Base-by-base conservation (phyloP, 164 flowering plant species). In the Chimonanthus praecox region DNA sequence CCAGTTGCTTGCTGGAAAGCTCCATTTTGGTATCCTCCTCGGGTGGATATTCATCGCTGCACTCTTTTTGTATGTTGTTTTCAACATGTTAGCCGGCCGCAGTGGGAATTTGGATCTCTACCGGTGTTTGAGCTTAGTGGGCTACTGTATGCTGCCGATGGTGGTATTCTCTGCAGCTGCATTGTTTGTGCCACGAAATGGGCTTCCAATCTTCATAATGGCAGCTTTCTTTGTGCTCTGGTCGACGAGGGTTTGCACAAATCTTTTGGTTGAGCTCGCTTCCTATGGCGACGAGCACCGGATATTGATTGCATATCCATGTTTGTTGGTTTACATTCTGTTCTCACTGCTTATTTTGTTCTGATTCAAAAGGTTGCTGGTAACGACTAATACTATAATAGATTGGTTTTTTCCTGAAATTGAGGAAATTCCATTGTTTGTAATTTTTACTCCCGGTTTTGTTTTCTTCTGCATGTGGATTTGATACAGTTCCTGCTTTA, bases 71-170 rank as follows among this genome's bases (percentile, higher is more conserved):
- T 9, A 51, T 51, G 58, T 51, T 51, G 92, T 92, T 1, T 89
- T 89, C 71, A 92, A 92, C 76, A 92, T 92, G 92, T 73, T 94
- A 68, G 97, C 98, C 2, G 98, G 58, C 11, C 58, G 58, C 58
- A 4, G 13, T 51, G 58, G 13, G 58, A 51, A 51, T 9, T 51
- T 94, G 77, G 92, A 92, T 78, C 80, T 94, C 73, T 92, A 91
- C 71, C 82, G 89, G 13, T 94, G 97, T 79, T 79, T 90, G 65
- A 89, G 97, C 74, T 79, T 94, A 21, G 77, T 91, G 47, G 97
- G 97, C 2, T 92, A 94, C 79, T 89, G 94, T 77, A 79, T 94
- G 87, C 69, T 94, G 69, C 97, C 98, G 9, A 85, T 94, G 76
- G 92, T 91, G 81, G 84, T 90, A 45, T 78, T 90, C 43, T 90